Evolutionary conservation across 768 basidiomycete species (phyloP), one percentile per base, ranked within the genome.

Genomic region (Coprinopsis sp.): DNA sequence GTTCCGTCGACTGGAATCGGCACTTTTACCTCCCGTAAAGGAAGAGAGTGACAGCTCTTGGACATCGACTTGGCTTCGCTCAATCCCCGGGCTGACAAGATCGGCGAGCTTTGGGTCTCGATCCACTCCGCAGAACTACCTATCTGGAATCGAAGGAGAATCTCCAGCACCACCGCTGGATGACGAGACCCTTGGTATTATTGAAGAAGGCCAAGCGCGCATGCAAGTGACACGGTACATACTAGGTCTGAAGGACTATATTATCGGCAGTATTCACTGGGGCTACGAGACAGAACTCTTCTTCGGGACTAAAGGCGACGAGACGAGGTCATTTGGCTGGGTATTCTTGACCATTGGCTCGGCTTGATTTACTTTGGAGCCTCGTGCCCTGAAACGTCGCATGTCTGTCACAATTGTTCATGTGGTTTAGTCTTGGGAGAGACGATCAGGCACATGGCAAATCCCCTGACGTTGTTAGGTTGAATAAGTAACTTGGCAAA

Each of bases 241-340:
- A 2, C 34, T 24, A 14, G 40, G 41, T 22, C 30, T 49, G 37
- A 49, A 49, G 25, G 48, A 49, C 16, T 49, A 40, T n/a, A 44
- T 49, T 29, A 24, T 49, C 4, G 48, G 48, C 13, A 49, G 40
- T 19, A 42, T 49, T 4, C 48, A 49, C 23, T 49, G 48, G 48
- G 48, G 28, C 28, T 85, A 83, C 53, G 79, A 83, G 60, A 81
- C 76, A 0, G 74, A 82, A 49, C 55, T 80, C 34, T 83, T 75
- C 55, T 74, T 85, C 39, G 79, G 78, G 28, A 70, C 70, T 39
- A 74, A 73, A 46, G 79, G 79, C 0, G 72, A 70, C 31, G 76
- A 82, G 57, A 76, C 82, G 28, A 67, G 76, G 54, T 67, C 68
- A 3, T 81, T 80, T 58, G 80, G 81, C 28, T 83, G 81, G 82